These are phyloP conservation scores for Monosporozyma yasuniensis DNA, from an alignment of 805 yeast species.

Conservation along the genomic window DNA sequence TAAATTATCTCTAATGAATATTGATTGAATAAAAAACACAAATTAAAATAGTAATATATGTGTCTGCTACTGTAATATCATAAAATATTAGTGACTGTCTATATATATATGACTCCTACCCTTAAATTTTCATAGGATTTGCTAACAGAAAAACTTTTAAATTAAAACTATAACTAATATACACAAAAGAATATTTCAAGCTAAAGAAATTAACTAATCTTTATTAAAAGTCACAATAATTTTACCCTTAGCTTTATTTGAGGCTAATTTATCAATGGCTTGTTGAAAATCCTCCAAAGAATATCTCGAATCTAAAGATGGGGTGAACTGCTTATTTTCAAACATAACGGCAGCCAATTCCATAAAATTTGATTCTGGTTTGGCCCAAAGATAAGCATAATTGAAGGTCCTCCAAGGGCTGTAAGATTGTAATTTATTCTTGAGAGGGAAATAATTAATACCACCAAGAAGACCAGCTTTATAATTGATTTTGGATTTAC, in stretches of 20 bases:
- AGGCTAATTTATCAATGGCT: conserved; percentile 42
- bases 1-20: too few relatives aligned
- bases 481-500: conserved; percentile 39
- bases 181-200: too few relatives aligned
- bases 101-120: too few relatives aligned
- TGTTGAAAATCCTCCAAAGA: conserved; percentile 39
- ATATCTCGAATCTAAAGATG: conserved; percentile 47
- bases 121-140: too few relatives aligned
- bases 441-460: conserved; percentile 5
- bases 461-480: conserved; percentile 5
- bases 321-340: conserved; percentile 28
- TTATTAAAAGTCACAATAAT: conserved; percentile 31
- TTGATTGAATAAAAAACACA: too few relatives aligned
- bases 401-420: conserved; percentile 25
- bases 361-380: conserved; percentile 8
- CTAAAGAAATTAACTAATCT: too few relatives aligned
- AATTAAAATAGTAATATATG: too few relatives aligned
- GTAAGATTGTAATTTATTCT: conserved; percentile 11
- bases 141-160: too few relatives aligned
- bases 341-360: conserved; percentile 19
- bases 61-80: too few relatives aligned
- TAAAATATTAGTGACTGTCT: too few relatives aligned
- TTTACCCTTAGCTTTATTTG: conserved; percentile 53
- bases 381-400: conserved; percentile 19
- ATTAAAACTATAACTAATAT: too few relatives aligned